Evolutionary conservation across 176 grass and related monocot species (phyloP), one percentile per base, ranked within the genome.

Genomic region (Raddia distichophylla): DNA sequence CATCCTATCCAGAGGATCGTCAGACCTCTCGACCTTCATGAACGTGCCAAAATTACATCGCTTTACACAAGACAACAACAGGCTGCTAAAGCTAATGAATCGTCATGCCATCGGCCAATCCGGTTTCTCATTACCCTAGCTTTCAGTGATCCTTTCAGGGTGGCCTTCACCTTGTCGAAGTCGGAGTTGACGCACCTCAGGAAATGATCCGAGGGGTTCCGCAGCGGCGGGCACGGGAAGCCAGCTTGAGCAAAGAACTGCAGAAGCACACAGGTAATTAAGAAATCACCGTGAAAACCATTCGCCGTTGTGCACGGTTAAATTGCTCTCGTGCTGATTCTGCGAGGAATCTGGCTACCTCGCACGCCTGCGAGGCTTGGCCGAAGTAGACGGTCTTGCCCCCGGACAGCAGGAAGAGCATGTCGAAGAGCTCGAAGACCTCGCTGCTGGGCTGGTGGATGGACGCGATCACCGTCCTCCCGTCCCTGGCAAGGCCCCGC

Each of bases 351-450:
- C 45, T 18, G 35, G 45, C 72, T 64, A 98, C 96, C 91, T 96
- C 97, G 68, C 83, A 95, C 63, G 97, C 89, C 67, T 96, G 89
- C 3, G 93, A 87, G 10, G 87, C 89, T 72, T 78, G 89, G 8
- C 97, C 97, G 46, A 99, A 99, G 85, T 99, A 99, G n/a, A 93
- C 89, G n/a, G 91, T 93, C 71, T 93, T 96, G 85, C 97, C 97
- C n/a, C 97, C 89, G 17, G 97, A 96, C 6, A 99, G 91, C 80
- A 99, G 89, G 78, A 93, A 99, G 57, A 99, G 84, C 78, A 84
- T 88, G 92, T 99, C 97, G 63, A 99, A 99, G 37, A 99, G 88
- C 87, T 96, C 97, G 40, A 99, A 99, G 19, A 99, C 97, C 83
- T 99, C 97, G 18, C 97, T 99, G 88, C 93, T 99, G 47, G 97